phyloP scores from a whole-genome alignment of 1,139 yeast species.

The Suhomyces wounanorum region DNA sequence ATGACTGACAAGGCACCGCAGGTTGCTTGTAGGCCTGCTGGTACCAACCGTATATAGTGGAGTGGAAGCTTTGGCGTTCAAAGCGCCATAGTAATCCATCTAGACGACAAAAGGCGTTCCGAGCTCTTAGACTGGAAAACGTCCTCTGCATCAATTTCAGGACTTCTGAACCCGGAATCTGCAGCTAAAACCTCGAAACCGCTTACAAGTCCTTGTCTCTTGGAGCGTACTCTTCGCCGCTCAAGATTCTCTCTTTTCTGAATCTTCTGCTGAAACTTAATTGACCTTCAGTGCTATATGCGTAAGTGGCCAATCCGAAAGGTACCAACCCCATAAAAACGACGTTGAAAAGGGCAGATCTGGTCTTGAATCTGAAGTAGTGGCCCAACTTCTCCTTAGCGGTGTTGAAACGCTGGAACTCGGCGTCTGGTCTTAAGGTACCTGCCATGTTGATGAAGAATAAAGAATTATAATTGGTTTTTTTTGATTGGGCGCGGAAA shows the following conservation, averaged over 20 bases:
- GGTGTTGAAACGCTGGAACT: conserved; percentile 44
- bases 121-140: not conserved
- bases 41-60: not conserved
- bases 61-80: not conserved
- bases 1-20: not conserved
- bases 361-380: conserved; percentile 48
- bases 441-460: conserved; percentile 37
- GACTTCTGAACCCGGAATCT: too few relatives aligned
- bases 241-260: conserved; percentile 40
- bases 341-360: conserved; percentile 38
- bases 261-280: conserved; percentile 34
- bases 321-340: conserved; percentile 45
- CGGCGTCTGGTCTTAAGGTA: conserved; percentile 49
- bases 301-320: conserved; percentile 36
- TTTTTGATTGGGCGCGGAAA: conserved; percentile 12
- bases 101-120: not conserved
- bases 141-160: not conserved
- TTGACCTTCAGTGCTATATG: conserved; percentile 44
- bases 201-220: conserved; percentile 47
- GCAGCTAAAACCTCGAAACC: not conserved
- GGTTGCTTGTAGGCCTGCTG: not conserved
- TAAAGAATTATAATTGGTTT: conserved; percentile 4
- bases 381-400: conserved; percentile 47
- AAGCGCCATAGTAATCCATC: not conserved
- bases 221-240: conserved; percentile 44